A percentile compares a stretch with the other conserved stretches of the same genome.
These are phyloP conservation scores for Claviceps monticola DNA, from an alignment of 2,329 filamentous ascomycete genomes.

Conservation along the genomic window DNA sequence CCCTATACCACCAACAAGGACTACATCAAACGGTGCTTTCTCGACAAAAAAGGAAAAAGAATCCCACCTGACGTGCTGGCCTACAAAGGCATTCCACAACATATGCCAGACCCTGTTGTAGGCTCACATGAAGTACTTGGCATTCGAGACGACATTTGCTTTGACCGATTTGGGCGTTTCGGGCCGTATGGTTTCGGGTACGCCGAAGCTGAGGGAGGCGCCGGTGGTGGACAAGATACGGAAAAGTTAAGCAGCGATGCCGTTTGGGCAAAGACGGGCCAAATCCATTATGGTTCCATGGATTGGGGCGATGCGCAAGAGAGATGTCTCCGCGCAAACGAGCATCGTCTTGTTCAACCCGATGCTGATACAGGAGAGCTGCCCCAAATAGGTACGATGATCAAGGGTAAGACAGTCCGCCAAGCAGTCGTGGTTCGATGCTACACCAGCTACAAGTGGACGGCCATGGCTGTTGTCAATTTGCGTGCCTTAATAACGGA, in stretches of 20 bases:
- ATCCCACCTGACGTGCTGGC: conserved; percentile 50
- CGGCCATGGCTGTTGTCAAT: conserved; percentile 63
- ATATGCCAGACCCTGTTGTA: conserved; percentile 63
- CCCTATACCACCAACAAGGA: conserved; percentile 49
- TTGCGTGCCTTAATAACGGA: conserved; percentile 72
- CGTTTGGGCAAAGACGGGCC: conserved; percentile 40
- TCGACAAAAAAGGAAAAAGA: conserved; percentile 44
- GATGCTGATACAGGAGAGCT: conserved; percentile 26
- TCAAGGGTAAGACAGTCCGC: conserved; percentile 33
- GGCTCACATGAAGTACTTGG: conserved; percentile 66
- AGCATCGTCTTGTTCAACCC: conserved; percentile 38
- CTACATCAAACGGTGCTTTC: conserved; percentile 45
- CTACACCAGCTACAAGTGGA: conserved; percentile 69
- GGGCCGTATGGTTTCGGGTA: conserved; percentile 85
- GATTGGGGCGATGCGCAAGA: conserved; percentile 43
- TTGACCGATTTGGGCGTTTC: conserved; percentile 72
- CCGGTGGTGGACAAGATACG: conserved; percentile 56
- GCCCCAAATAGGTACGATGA: conserved; percentile 8
- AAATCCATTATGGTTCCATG: conserved; percentile 40
- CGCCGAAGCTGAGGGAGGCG: conserved; percentile 54
- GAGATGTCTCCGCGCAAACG: conserved; percentile 45
- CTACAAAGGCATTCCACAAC: conserved; percentile 56
- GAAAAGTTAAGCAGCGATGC: conserved; percentile 53
- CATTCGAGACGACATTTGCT: conserved; percentile 66
- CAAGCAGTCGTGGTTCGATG: conserved; percentile 69